Evolutionary conservation across 805 yeast genomes (phyloP).

Genomic region (Candida manassasensis): DNA sequence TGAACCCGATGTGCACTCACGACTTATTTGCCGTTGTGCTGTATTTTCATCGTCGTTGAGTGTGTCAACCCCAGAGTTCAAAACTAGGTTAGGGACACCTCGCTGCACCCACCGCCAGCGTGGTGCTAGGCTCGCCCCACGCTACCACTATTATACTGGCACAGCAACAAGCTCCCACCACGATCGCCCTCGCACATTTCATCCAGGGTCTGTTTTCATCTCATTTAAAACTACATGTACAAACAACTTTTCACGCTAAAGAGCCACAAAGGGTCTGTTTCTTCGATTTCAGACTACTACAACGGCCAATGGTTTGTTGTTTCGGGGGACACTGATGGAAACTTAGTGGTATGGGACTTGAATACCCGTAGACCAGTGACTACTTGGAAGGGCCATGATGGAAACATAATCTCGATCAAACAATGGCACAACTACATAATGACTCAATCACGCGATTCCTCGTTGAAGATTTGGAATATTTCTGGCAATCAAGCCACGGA

Average conservation of each 20-base stretch:
- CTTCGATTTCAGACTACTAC: slow-evolving; percentile 7
- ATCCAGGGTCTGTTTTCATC: no score
- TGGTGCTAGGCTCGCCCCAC: no score
- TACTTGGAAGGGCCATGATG: slow-evolving; percentile 57
- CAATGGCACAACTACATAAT: slow-evolving; percentile 28
- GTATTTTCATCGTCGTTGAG: no score
- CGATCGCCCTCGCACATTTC: no score
- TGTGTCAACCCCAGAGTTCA: no score
- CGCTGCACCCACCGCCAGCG: no score
- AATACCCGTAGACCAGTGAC: slow-evolving; percentile 49
- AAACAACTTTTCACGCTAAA: slow-evolving; percentile 17
- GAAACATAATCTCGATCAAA: slow-evolving; percentile 45
- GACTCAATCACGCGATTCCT: slow-evolving; percentile 68
- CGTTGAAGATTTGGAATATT: slow-evolving; percentile 43
- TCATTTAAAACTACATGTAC: slow-evolving; percentile 1
- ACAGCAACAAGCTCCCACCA: no score
- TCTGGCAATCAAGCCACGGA: slow-evolving; percentile 1
- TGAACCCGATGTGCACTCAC: no score
- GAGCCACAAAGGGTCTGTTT: slow-evolving; percentile 16
- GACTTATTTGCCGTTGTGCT: no score
- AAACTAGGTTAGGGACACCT: no score
- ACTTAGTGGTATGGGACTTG: slow-evolving; percentile 63
- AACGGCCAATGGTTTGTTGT: slow-evolving; percentile 24
- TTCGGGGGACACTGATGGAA: slow-evolving; percentile 61
- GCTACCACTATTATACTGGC: no score